Conservation (phyloP, 2,329 filamentous ascomycete species). For the Mycogone perniciosa region DNA sequence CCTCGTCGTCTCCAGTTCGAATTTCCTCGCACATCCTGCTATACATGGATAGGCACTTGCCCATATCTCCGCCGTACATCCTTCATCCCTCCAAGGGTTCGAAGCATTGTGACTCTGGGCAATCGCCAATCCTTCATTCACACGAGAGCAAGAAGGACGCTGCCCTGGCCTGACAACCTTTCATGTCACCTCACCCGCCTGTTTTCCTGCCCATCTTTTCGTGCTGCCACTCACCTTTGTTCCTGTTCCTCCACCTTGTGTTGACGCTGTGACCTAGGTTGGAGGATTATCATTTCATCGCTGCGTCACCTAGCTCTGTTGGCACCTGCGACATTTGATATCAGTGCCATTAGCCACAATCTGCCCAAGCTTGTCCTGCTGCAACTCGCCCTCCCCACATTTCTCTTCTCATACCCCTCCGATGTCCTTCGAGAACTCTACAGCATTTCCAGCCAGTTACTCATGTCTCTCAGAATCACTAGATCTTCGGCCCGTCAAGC, state of each 20-base stretch:
- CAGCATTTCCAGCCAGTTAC: conserved; percentile 32
- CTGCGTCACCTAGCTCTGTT: background rate
- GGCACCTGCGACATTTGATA: background rate
- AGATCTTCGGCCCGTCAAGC: conserved; percentile 90
- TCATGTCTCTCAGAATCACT: conserved; percentile 96
- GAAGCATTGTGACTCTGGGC: no score
- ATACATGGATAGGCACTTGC: background rate
- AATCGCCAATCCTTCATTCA: no score
- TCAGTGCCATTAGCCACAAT: background rate
- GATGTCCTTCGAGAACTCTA: conserved; percentile 16
- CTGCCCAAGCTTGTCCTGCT: background rate
- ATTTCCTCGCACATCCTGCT: conserved; percentile 6
- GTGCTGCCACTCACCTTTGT: conserved; percentile 12
- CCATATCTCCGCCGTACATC: background rate
- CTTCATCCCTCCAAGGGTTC: no score
- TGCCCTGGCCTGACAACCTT: no score
- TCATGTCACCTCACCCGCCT: no score
- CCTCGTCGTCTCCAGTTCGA: conserved; percentile 5
- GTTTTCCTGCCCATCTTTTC: background rate
- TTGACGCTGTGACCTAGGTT: background rate
- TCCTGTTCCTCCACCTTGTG: conserved; percentile 15
- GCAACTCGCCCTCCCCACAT: conserved; percentile 17
- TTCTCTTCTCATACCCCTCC: conserved; percentile 18
- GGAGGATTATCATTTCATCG: background rate
- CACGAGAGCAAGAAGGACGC: no score